phyloP scores from a whole-genome alignment of 2,329 filamentous ascomycete genomes.

The Cercospora brassicicola region DNA sequence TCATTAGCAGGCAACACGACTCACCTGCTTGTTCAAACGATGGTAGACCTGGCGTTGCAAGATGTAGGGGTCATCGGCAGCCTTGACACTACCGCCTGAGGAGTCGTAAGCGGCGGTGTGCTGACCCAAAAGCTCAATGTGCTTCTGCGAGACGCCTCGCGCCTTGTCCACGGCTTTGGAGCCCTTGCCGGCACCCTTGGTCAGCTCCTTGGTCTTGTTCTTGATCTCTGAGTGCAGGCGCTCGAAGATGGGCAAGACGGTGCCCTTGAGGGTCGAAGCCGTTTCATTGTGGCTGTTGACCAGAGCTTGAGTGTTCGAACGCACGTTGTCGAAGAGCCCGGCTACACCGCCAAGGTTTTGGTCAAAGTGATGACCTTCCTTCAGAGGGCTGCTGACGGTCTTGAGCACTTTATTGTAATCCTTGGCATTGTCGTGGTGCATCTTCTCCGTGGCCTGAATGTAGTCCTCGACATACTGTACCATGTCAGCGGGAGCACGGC shows the following conservation, averaged over 20 bases:
- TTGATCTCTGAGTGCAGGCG: conserved; percentile 95
- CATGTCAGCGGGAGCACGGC: conserved; percentile 36
- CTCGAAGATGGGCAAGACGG: conserved; percentile 83
- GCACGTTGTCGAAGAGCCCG: conserved; percentile 90
- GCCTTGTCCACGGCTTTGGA: conserved; percentile 91
- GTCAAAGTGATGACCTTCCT: conserved; percentile 90
- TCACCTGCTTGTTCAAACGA: conserved; percentile 75
- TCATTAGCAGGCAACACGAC: not conserved
- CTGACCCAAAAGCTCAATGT: conserved; percentile 89
- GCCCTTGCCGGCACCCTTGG: conserved; percentile 74
- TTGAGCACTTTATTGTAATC: conserved; percentile 95
- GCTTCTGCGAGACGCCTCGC: conserved; percentile 82
- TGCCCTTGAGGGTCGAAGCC: conserved; percentile 82
- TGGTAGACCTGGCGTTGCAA: conserved; percentile 77
- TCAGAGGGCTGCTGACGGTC: conserved; percentile 82
- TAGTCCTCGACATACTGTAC: conserved; percentile 88
- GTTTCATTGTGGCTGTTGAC: conserved; percentile 88
- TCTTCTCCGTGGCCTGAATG: conserved; percentile 78
- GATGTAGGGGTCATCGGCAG: conserved; percentile 83
- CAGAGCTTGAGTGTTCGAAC: conserved; percentile 86
- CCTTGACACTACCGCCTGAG: conserved; percentile 67
- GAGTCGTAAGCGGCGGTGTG: conserved; percentile 79
- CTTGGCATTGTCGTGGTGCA: conserved; percentile 80
- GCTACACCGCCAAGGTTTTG: conserved; percentile 83
- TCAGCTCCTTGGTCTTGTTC: conserved; percentile 88